Base-by-base conservation (phyloP, 192 early-diverging fungal species). In the Coemansia sp. region DNA sequence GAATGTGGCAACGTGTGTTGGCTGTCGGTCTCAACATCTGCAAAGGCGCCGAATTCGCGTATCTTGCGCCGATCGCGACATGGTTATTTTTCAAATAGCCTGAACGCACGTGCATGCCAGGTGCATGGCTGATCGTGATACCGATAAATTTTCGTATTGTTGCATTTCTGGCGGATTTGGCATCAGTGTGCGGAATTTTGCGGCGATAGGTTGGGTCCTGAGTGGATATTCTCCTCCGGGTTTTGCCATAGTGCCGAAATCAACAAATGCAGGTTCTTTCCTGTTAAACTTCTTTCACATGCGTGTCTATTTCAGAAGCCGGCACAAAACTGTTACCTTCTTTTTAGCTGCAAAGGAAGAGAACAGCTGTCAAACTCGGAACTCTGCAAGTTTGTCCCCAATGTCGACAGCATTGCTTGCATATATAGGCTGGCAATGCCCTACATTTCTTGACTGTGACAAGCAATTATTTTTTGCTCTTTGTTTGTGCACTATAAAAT, bases 311-410 rank as follows among this genome's bases (percentile, higher is more conserved):
- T 43, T 43, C 15, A 43, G 15, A 43, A 43, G 22, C 19, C 5
- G 22, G 22, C 22, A 19, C 22, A 24, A 7, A 51, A 23, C 50
- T 19, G 22, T 51, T 51, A 51, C 15, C 19, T 51, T 49, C 15
- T 51, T 51, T 10, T 10, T 24, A 17, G 15, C 19, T 51, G 50
- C 19, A 51, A 51, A 51, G 32, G 32, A 32, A 32, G 10, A 51
- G 7, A 51, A 51, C 50, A 51, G 50, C 50, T 51, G 50, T 12
- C 50, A 17, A 51, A n/a, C 41, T 43, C 41, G 41, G 41, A 43
- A 43, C 9, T 38, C 37, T 8, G 37, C 37, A 38, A 0, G 32
- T 32, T 32, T 32, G 32, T 32, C 32, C 32, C 32, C 32, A 32
- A 7, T 32, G 5, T 32, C 32, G 7, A 32, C 32, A 29, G 6